Evolutionary conservation across 2,329 filamentous ascomycete species (phyloP), one percentile per base, ranked within the genome.

Genomic region (Zasmidium angulare): DNA sequence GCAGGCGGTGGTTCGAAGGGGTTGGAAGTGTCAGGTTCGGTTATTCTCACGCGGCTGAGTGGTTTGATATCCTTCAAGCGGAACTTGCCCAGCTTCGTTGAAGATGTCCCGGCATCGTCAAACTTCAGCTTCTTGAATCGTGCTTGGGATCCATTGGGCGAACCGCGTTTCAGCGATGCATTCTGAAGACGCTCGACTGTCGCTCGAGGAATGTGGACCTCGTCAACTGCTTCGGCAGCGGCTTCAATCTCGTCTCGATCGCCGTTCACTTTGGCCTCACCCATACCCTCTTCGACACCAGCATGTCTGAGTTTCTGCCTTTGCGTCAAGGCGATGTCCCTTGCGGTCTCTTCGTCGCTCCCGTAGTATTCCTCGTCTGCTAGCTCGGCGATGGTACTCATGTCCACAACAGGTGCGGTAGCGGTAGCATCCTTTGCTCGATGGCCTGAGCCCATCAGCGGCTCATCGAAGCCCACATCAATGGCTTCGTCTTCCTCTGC

Each of bases 331-430:
- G 69, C 66, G 57, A 66, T 71, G 59, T 72, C 71, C 36, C 70
- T 70, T 49, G 67, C 69, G 26, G 71, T 64, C 31, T 79, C 75
- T 57, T 81, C 79, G 58, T 79, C 77, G 14, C 75, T 79, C 36
- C 71, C 69, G 60, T 77, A 77, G n/a, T 72, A 58, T 12, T 70
- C 68, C 9, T 76, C 73, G 29, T 78, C 75, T 1, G 79, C 77
- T 47, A 80, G 72, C n/a, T 78, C 74, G 22, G 80, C 72, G 23
- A 87, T 84, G 21, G 80, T 81, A 26, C 78, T 77, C 66, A 91
- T 87, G 65, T 93, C 87, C 3, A 91, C 85, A 21, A 87, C 78
- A 47, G 88, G 67, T 20, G 74, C 68, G 7, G 69, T 63, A 3
- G 68, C 66, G n/a, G 53, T 48, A n/a, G n/a, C n/a, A 4, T 65